These are phyloP conservation scores for Symmetrospora coprosmae DNA, from an alignment of 768 basidiomycete genomes.

Conservation along the genomic window DNA sequence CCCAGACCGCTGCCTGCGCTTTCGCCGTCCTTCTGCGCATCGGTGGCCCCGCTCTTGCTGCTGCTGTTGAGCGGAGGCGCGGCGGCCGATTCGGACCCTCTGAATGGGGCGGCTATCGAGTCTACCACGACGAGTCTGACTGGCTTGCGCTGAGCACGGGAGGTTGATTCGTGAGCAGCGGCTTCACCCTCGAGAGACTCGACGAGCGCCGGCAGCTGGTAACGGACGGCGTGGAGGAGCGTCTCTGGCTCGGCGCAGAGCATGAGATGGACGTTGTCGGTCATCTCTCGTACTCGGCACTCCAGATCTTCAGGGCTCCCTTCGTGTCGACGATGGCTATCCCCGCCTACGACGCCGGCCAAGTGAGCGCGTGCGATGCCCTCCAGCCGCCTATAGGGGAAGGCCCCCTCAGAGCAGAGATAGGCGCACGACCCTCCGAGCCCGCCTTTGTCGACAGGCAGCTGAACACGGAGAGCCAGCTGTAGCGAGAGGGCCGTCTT, in stretches of 20 bases:
- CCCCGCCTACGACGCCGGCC: no score
- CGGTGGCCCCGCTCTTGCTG: neutral
- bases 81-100: conserved; percentile 48
- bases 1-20: no score
- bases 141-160: conserved; percentile 45
- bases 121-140: conserved; percentile 73
- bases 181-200: conserved; percentile 43
- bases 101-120: conserved; percentile 72
- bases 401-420: conserved; percentile 55
- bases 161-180: conserved; percentile 53
- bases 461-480: conserved; percentile 62
- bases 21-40: neutral
- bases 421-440: conserved; percentile 59
- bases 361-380: conserved; percentile 17
- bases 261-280: conserved; percentile 47
- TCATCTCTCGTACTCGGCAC: no score
- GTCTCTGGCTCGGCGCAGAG: conserved; percentile 39
- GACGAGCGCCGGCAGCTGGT: conserved; percentile 36
- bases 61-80: conserved; percentile 39
- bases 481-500: conserved; percentile 88
- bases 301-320: conserved; percentile 14
- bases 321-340: no score
- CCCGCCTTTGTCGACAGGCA: conserved; percentile 48
- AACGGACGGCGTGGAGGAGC: conserved; percentile 38
- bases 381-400: conserved; percentile 52